Conservation (phyloP, 2,329 filamentous ascomycete genomes). For the Fusarium brachygibbosum region DNA sequence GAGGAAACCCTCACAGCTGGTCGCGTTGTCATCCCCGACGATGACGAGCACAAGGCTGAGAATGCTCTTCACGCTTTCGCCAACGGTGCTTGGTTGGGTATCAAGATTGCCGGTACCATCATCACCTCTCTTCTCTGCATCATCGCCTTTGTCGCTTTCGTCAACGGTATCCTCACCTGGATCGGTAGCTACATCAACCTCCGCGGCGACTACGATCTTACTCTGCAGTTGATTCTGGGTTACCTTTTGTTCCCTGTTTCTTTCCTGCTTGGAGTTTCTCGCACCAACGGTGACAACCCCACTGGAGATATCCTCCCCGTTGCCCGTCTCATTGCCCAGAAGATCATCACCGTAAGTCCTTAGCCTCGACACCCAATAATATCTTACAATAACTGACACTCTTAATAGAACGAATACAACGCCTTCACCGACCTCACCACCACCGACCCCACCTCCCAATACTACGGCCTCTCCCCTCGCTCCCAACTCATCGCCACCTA, state of each 20-base stretch:
- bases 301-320: slow-evolving; percentile 76
- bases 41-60: slow-evolving; percentile 79
- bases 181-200: slow-evolving; percentile 85
- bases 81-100: slow-evolving; percentile 85
- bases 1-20: slow-evolving; percentile 89
- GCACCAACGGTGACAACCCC: slow-evolving; percentile 50
- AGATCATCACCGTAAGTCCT: slow-evolving; percentile 77
- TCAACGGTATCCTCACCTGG: slow-evolving; percentile 85
- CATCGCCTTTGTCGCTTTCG: slow-evolving; percentile 79
- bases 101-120: slow-evolving; percentile 90
- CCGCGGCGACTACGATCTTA: slow-evolving; percentile 71
- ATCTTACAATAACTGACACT: slow-evolving; percentile 20
- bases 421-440: slow-evolving; percentile 72
- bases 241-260: slow-evolving; percentile 84
- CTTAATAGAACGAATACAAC: slow-evolving; percentile 77
- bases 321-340: slow-evolving; percentile 82
- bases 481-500: slow-evolving; percentile 88
- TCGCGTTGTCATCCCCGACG: slow-evolving; percentile 83
- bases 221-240: slow-evolving; percentile 80
- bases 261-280: slow-evolving; percentile 83
- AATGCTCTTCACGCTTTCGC: slow-evolving; percentile 89
- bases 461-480: slow-evolving; percentile 73
- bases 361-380: rapidly evolving
- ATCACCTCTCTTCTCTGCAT: slow-evolving; percentile 84
- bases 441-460: slow-evolving; percentile 69